A percentile compares a stretch with the other conserved stretches of the same genome.
Conservation (phyloP, 2,329 filamentous ascomycete genomes). For the Blumeria graminis region DNA sequence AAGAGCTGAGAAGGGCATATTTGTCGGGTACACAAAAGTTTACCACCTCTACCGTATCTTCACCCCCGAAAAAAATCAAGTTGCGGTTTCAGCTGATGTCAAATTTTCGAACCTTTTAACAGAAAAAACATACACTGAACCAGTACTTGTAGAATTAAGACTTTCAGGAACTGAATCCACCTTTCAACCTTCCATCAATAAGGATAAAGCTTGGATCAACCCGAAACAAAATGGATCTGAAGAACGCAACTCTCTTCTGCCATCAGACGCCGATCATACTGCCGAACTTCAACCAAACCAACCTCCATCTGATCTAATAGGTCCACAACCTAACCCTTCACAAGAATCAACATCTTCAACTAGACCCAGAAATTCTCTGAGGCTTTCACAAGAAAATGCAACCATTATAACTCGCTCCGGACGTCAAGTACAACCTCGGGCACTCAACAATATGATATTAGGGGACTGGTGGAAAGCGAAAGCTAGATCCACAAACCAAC, state of each 20-base stretch:
- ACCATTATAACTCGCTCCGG: not conserved
- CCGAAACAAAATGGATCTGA: not conserved
- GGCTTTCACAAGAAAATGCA: not conserved
- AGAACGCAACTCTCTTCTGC: not conserved
- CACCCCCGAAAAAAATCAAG: not conserved
- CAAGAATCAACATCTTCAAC: not conserved
- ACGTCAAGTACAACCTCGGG: not conserved
- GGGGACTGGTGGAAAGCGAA: not conserved
- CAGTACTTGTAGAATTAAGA: too few species aligned
- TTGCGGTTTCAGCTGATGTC: not conserved
- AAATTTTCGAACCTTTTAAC: not conserved
- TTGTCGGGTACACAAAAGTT: not conserved
- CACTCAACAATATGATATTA: not conserved
- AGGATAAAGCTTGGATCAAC: not conserved
- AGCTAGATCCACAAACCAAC: not conserved
- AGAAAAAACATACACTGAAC: too few species aligned
- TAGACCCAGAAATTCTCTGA: not conserved
- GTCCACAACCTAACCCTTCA: not conserved
- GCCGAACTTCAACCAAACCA: not conserved
- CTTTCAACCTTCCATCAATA: not conserved
- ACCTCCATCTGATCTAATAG: not conserved
- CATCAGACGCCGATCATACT: not conserved
- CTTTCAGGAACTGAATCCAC: too few species aligned
- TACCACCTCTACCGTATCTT: not conserved
- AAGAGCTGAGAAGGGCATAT: not conserved